Conservation (phyloP, 352 stramenopile genomes). For the Globisporangium paddicum region DNA sequence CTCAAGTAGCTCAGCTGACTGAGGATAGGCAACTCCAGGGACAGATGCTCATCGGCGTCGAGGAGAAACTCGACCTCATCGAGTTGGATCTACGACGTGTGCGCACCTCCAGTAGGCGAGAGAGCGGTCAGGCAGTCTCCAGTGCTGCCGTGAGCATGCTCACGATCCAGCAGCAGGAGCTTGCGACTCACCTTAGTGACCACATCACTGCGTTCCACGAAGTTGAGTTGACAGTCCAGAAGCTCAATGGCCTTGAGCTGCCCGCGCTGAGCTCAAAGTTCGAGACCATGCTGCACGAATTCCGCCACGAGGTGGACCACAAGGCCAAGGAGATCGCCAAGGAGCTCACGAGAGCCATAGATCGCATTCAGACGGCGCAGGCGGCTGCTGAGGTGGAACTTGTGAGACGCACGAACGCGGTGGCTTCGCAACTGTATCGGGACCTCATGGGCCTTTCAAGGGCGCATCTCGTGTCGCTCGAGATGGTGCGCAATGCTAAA, state of each 20-base stretch:
- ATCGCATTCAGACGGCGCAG: constrained; percentile 27
- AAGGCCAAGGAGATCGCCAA: constrained; percentile 33
- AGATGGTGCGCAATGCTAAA: constrained; percentile 27
- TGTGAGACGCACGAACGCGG: constrained; percentile 21
- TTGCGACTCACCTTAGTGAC: constrained; percentile 23
- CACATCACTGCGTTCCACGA: constrained; percentile 26
- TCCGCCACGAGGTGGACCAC: constrained; percentile 41
- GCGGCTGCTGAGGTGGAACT: constrained; percentile 13
- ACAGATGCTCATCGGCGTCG: constrained; percentile 39
- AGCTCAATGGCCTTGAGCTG: constrained; percentile 35
- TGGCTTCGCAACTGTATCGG: constrained; percentile 38
- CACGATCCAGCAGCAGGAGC: constrained; percentile 24
- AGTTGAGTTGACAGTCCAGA: constrained; percentile 22
- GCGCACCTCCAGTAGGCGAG: constrained; percentile 30
- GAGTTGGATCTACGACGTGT: constrained; percentile 52
- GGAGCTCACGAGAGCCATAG: constrained; percentile 26
- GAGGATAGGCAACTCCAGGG: constrained; percentile 34
- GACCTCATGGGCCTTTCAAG: constrained; percentile 47
- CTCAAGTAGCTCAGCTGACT: constrained; percentile 38
- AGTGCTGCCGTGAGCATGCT: constrained; percentile 21
- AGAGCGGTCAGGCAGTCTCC: constrained; percentile 22
- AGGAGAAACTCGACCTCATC: constrained; percentile 52
- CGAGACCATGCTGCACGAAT: constrained; percentile 31
- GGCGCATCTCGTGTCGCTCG: constrained; percentile 34
- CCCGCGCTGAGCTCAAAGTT: constrained; percentile 32